A percentile compares a stretch with the other conserved stretches of the same genome.
Evolutionary conservation across 768 basidiomycete species (phyloP).

Genomic region (Mrakia blollopis): DNA sequence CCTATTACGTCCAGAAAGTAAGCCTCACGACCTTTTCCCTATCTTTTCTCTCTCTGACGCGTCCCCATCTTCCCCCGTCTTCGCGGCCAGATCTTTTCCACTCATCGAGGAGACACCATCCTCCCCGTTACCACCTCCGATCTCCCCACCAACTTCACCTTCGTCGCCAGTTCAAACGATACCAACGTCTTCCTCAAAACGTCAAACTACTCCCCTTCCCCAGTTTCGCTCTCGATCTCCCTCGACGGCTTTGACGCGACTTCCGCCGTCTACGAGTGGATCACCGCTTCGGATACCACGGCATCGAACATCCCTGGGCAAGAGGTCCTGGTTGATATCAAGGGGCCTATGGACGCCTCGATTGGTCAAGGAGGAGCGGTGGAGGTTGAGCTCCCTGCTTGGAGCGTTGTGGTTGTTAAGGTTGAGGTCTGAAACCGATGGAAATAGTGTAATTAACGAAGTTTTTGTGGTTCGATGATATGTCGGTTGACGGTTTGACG

Average conservation of each 20-base stretch:
- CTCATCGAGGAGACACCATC: constrained; percentile 10
- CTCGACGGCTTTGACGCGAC: neutral
- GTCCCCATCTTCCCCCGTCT: neutral
- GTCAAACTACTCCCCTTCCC: neutral
- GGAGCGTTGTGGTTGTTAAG: too few relatives aligned
- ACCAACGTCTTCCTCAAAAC: constrained; percentile 13
- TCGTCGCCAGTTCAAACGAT: neutral
- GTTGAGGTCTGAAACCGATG: too few relatives aligned
- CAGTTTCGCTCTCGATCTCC: constrained; percentile 9
- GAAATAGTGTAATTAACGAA: too few relatives aligned
- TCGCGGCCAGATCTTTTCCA: constrained; percentile 18
- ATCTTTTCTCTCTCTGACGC: neutral
- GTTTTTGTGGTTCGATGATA: too few relatives aligned
- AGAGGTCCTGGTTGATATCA: too few relatives aligned
- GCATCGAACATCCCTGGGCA: too few relatives aligned
- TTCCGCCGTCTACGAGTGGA: neutral
- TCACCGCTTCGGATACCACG: neutral
- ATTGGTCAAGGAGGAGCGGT: too few relatives aligned
- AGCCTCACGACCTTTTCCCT: too few relatives aligned
- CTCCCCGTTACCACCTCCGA: constrained; percentile 8
- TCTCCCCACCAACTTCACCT: constrained; percentile 2
- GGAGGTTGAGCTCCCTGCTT: too few relatives aligned
- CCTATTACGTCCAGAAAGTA: constrained; percentile 61
- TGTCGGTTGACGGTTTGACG: too few relatives aligned
- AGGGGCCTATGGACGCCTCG: too few relatives aligned